phyloP scores from a whole-genome alignment of 1,284 basidiomycete genomes.

The Ustilago crameri region DNA sequence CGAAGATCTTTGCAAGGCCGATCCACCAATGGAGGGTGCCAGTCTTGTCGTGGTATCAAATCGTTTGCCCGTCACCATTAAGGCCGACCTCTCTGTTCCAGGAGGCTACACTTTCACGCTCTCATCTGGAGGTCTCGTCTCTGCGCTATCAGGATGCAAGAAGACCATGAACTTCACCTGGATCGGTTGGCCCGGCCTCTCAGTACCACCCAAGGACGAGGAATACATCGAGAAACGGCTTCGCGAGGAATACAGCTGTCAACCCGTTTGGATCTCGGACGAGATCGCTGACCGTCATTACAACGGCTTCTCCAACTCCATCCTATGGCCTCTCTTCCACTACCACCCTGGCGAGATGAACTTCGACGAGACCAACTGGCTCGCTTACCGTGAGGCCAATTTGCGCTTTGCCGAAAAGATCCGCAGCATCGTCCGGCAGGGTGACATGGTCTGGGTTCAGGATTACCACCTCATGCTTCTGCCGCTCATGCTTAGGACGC shows the following conservation, averaged over 20 bases:
- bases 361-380: slow-evolving; percentile 98
- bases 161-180: slow-evolving; percentile 67
- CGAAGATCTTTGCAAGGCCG: slow-evolving; percentile 30
- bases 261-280: slow-evolving; percentile 96
- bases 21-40: slow-evolving; percentile 37
- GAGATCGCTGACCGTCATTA: slow-evolving; percentile 97
- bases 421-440: slow-evolving; percentile 79
- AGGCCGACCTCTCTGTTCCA: slow-evolving; percentile 57
- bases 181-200: slow-evolving; percentile 68
- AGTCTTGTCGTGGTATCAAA: slow-evolving; percentile 95
- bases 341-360: slow-evolving; percentile 88
- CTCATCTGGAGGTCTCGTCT: slow-evolving; percentile 66
- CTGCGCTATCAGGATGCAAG: slow-evolving; percentile 65
- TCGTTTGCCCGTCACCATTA: slow-evolving; percentile 77
- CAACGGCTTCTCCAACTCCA: slow-evolving; percentile 98
- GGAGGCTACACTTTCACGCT: slow-evolving; percentile 65
- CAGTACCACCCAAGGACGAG: slow-evolving; percentile 55
- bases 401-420: slow-evolving; percentile 92
- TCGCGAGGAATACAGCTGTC: slow-evolving; percentile 93
- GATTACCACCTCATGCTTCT: slow-evolving; percentile 83
- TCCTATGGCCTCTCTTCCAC: slow-evolving; percentile 99
- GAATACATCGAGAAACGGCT: slow-evolving; percentile 73
- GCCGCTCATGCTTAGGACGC: slow-evolving; percentile 88
- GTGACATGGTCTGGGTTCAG: slow-evolving; percentile 88
- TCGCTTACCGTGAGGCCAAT: slow-evolving; percentile 96